A percentile compares a stretch with the other conserved stretches of the same genome.
Conservation (phyloP, 2,329 filamentous ascomycete genomes). For the Gnomoniopsis sp. region DNA sequence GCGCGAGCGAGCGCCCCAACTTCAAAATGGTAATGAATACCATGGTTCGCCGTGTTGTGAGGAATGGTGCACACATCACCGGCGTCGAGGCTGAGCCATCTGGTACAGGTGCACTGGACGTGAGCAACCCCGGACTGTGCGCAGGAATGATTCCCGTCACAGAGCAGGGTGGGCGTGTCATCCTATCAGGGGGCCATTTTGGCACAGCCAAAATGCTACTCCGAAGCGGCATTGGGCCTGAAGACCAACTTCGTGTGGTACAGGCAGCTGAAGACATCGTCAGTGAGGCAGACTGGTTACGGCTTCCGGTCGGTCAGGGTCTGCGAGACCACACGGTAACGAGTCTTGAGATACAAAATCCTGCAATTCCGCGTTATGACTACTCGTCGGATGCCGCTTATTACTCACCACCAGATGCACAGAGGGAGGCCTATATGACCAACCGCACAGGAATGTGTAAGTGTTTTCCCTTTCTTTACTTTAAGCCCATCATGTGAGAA, state of each 20-base stretch:
- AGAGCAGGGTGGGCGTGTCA: constrained; percentile 52
- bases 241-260: constrained; percentile 47
- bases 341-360: background rate
- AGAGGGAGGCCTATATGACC: background rate
- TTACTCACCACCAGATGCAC: background rate
- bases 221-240: constrained; percentile 60
- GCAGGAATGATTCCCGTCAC: constrained; percentile 48
- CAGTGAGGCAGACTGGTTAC: constrained; percentile 40
- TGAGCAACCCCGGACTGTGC: constrained; percentile 18
- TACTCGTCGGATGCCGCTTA: background rate
- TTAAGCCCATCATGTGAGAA: too few species aligned
- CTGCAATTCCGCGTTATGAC: background rate
- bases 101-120: constrained; percentile 44
- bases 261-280: constrained; percentile 43
- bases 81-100: constrained; percentile 56
- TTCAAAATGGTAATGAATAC: constrained; percentile 62
- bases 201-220: constrained; percentile 60
- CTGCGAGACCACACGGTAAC: constrained; percentile 37
- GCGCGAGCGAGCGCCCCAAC: constrained; percentile 52
- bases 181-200: constrained; percentile 60
- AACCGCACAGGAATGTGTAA: background rate
- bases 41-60: constrained; percentile 57
- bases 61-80: constrained; percentile 53
- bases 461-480: too few species aligned
- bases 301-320: constrained; percentile 47